phyloP scores from a whole-genome alignment of 352 stramenopile species.

The Phytophthora podocarpi region DNA sequence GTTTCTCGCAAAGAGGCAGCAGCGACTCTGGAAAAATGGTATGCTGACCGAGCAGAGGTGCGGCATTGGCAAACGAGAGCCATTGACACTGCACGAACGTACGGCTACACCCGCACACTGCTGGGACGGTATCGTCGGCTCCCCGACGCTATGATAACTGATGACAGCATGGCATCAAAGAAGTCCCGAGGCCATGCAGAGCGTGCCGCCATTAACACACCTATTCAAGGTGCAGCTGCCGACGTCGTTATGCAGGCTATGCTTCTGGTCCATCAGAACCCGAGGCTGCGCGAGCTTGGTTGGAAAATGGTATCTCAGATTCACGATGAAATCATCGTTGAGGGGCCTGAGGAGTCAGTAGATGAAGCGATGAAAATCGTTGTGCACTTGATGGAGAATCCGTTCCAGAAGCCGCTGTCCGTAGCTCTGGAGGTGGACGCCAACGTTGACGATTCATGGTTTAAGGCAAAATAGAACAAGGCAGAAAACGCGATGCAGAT shows the following conservation, averaged over 20 bases:
- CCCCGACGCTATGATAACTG: slow-evolving; percentile 89
- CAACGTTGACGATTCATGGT: slow-evolving; percentile 98
- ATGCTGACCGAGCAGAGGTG: slow-evolving; percentile 92
- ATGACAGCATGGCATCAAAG: slow-evolving; percentile 60
- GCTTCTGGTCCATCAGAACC: slow-evolving; percentile 96
- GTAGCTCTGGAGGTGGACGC: slow-evolving; percentile 94
- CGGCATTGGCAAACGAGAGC: slow-evolving; percentile 94
- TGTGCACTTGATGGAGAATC: slow-evolving; percentile 97
- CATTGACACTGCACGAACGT: slow-evolving; percentile 86
- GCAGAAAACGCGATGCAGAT: too few species aligned
- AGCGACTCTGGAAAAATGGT: slow-evolving; percentile 96
- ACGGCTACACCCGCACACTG: slow-evolving; percentile 94
- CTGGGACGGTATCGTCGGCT: slow-evolving; percentile 98
- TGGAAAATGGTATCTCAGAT: slow-evolving; percentile 99
- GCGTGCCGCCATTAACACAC: slow-evolving; percentile 99
- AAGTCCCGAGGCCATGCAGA: slow-evolving; percentile 89
- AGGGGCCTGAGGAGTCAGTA: slow-evolving; percentile 96
- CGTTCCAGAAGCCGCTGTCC: slow-evolving; percentile 92
- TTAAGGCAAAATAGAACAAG: slow-evolving; percentile 96
- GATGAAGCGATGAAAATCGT: slow-evolving; percentile 90
- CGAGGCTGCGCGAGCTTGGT: slow-evolving; percentile 92
- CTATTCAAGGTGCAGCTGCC: slow-evolving; percentile 97
- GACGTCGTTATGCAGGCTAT: slow-evolving; percentile 99
- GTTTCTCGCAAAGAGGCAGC: slow-evolving; percentile 81
- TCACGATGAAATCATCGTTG: slow-evolving; percentile 99